These are phyloP conservation scores for Phytopythium vexans DNA, from an alignment of 352 stramenopile species.

Conservation along the genomic window DNA sequence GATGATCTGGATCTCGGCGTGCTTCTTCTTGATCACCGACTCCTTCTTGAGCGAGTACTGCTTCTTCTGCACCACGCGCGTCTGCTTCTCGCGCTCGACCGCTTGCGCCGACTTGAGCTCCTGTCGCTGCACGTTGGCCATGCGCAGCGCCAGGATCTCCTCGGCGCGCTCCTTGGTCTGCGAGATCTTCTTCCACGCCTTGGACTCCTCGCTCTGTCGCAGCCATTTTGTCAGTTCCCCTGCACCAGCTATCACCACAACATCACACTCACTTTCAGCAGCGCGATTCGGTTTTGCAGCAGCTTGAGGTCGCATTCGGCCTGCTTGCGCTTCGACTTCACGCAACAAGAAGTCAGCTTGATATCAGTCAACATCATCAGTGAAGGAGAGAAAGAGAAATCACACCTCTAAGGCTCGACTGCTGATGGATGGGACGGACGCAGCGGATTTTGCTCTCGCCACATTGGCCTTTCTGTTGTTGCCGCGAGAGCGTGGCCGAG, in stretches of 20 bases:
- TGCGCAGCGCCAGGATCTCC: constrained; percentile 60
- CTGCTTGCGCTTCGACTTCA: constrained; percentile 67
- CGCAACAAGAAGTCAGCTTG: background rate
- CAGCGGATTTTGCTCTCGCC: constrained; percentile 34
- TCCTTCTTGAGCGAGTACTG: constrained; percentile 66
- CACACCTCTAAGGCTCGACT: constrained; percentile 46
- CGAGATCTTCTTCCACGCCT: constrained; percentile 79
- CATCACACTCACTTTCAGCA: constrained; percentile 43
- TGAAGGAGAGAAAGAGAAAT: too few relatives aligned
- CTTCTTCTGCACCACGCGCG: constrained; percentile 46
- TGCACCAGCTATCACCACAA: background rate
- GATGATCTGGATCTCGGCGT: constrained; percentile 68
- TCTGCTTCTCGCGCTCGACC: constrained; percentile 38
- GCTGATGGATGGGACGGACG: constrained; percentile 44
- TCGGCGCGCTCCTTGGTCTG: constrained; percentile 73
- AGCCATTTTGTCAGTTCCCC: background rate
- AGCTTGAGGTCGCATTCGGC: constrained; percentile 70
- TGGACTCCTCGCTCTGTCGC: constrained; percentile 59
- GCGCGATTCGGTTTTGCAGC: constrained; percentile 64
- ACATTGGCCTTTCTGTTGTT: constrained; percentile 5
- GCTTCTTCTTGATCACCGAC: constrained; percentile 73
- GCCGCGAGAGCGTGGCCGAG: constrained; percentile 4
- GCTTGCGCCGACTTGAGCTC: constrained; percentile 42
- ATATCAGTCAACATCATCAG: too few relatives aligned
- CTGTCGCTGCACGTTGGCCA: constrained; percentile 45